Conservation (phyloP, 2,329 filamentous ascomycete species). For the Beauveria sp. region DNA sequence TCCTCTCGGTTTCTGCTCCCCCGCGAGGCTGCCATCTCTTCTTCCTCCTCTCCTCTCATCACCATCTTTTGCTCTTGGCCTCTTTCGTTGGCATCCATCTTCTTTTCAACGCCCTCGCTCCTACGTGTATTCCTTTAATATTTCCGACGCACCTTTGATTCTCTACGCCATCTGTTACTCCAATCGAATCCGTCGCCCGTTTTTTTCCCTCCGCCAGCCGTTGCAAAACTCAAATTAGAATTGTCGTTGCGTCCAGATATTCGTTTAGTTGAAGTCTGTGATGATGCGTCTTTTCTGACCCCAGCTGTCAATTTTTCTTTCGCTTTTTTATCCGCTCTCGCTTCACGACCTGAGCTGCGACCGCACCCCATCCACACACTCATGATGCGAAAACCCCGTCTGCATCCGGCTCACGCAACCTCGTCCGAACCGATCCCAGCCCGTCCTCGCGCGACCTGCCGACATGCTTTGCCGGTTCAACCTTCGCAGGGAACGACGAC, state of each 20-base stretch:
- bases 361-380: background rate
- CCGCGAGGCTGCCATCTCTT: background rate
- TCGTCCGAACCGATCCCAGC: background rate
- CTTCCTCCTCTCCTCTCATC: background rate
- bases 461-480: background rate
- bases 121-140: background rate
- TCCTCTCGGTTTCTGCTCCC: background rate
- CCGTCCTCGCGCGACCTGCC: background rate
- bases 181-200: background rate
- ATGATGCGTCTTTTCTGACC: slow-evolving; percentile 2
- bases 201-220: background rate
- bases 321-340: background rate
- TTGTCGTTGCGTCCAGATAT: background rate
- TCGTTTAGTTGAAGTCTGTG: background rate
- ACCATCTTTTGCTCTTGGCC: background rate
- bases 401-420: background rate
- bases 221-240: background rate
- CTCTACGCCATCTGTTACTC: background rate
- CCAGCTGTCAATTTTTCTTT: background rate
- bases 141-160: background rate
- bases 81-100: background rate
- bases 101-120: background rate
- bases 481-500: background rate
- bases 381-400: slow-evolving; percentile 5
- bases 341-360: background rate